A percentile compares a stretch with the other conserved stretches of the same genome.
phyloP scores from a whole-genome alignment of 306 rosid species.

The Citrullus colocynthis region DNA sequence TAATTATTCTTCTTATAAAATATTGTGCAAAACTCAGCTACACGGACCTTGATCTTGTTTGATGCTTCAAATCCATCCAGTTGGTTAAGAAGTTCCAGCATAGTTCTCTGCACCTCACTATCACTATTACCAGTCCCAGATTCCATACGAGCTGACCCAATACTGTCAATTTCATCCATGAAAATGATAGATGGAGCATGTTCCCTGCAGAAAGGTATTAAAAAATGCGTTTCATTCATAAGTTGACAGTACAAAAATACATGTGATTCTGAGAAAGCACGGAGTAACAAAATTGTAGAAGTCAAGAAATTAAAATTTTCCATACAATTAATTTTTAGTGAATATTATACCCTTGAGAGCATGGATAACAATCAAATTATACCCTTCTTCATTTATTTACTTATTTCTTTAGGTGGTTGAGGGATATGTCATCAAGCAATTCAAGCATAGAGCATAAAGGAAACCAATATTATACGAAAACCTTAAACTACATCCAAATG shows the following conservation, averaged over 20 bases:
- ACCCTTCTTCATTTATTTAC: neutral
- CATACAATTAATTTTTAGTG: neutral
- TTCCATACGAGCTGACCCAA: conserved; percentile 98
- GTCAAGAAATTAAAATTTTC: neutral
- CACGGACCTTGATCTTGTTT: conserved; percentile 76
- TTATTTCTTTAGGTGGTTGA: neutral
- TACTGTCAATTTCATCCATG: conserved; percentile 98
- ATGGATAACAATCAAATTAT: neutral
- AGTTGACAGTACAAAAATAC: neutral
- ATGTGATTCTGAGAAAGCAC: neutral
- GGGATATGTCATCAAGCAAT: neutral
- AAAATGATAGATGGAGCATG: conserved; percentile 97
- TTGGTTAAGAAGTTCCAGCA: conserved; percentile 98
- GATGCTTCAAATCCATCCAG: conserved; percentile 99
- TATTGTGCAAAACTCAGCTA: neutral
- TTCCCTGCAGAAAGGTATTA: conserved; percentile 42
- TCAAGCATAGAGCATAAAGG: neutral
- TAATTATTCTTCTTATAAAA: neutral
- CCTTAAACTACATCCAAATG: neutral
- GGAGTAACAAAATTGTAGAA: neutral
- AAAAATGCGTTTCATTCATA: neutral
- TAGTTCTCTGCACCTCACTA: conserved; percentile 95
- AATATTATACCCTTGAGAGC: neutral
- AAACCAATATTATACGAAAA: neutral
- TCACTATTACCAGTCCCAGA: conserved; percentile 99